Percentiles rank a stretch among this genome's conserved stretches.
Conservation (phyloP, 108 stramenopile species). For the Epipyxis sp. region DNA sequence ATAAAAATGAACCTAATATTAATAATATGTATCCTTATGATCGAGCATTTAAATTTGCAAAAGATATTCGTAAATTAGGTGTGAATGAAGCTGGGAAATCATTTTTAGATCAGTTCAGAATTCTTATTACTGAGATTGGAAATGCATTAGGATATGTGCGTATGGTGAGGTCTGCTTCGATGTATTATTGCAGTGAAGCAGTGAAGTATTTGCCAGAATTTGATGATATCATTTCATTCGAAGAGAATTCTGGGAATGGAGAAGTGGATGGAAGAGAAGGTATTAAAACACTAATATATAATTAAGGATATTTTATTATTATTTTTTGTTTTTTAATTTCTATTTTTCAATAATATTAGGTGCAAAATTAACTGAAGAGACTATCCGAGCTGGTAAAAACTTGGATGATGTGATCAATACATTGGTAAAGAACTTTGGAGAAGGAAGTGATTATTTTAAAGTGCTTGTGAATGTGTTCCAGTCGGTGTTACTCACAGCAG, state of each 20-base stretch:
- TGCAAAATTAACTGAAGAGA: slow-evolving; percentile 12
- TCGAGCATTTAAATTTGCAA: slow-evolving; percentile 51
- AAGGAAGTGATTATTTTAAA: slow-evolving; percentile 47
- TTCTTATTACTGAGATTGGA: slow-evolving; percentile 59
- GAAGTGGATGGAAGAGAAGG: neutral
- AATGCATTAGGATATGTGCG: slow-evolving; percentile 65
- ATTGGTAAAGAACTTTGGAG: slow-evolving; percentile 34
- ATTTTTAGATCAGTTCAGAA: slow-evolving; percentile 51
- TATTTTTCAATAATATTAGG: too few species aligned
- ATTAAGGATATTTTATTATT: neutral
- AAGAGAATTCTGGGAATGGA: neutral
- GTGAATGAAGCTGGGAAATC: slow-evolving; percentile 28
- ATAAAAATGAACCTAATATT: slow-evolving; percentile 43
- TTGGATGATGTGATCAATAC: slow-evolving; percentile 30
- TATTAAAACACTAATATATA: too few species aligned
- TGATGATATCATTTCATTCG: slow-evolving; percentile 26
- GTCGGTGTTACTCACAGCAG: slow-evolving; percentile 40
- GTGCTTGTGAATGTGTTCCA: slow-evolving; percentile 61
- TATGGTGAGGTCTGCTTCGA: slow-evolving; percentile 51
- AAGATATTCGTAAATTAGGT: slow-evolving; percentile 57
- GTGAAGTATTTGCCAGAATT: slow-evolving; percentile 47
- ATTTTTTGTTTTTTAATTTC: neutral
- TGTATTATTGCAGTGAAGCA: slow-evolving; percentile 37
- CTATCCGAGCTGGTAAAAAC: slow-evolving; percentile 30
- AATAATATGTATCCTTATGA: slow-evolving; percentile 57